These are phyloP conservation scores for Suzukiozyma palmioleophila DNA, from an alignment of 1,139 yeast genomes.

Conservation along the genomic window DNA sequence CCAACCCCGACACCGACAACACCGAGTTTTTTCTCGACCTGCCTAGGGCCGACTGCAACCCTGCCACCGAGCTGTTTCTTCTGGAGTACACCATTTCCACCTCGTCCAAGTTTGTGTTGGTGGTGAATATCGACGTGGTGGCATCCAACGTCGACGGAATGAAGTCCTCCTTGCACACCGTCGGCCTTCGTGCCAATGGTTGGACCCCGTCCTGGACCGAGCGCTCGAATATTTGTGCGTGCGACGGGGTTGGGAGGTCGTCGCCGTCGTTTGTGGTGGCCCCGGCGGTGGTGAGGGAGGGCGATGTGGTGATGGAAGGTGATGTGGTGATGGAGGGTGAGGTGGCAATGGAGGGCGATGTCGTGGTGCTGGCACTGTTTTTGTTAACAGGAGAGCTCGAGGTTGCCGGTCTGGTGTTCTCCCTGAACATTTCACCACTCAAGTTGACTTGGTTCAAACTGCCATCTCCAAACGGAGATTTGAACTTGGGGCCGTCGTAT, in stretches of 20 bases:
- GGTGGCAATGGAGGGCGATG: background rate
- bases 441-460: background rate
- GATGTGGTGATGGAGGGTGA: background rate
- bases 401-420: background rate
- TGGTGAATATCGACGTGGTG: slow-evolving; percentile 59
- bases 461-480: background rate
- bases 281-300: background rate
- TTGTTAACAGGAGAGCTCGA: background rate
- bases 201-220: slow-evolving; percentile 50
- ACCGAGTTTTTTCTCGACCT: slow-evolving; percentile 41
- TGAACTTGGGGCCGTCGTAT: background rate
- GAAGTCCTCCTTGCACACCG: slow-evolving; percentile 49
- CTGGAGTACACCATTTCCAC: slow-evolving; percentile 69
- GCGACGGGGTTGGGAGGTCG: slow-evolving; percentile 6
- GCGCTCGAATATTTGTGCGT: slow-evolving; percentile 49
- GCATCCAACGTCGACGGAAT: slow-evolving; percentile 86
- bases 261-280: slow-evolving; percentile 1
- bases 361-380: background rate
- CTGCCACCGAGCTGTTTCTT: slow-evolving; percentile 54
- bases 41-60: slow-evolving; percentile 60
- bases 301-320: background rate
- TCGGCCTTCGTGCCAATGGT: slow-evolving; percentile 27
- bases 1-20: slow-evolving; percentile 15
- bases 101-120: slow-evolving; percentile 56
- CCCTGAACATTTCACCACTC: background rate